Evolutionary conservation across 768 basidiomycete species (phyloP), one percentile per base, ranked within the genome.

Genomic region (Rhodotorula taiwanensis): DNA sequence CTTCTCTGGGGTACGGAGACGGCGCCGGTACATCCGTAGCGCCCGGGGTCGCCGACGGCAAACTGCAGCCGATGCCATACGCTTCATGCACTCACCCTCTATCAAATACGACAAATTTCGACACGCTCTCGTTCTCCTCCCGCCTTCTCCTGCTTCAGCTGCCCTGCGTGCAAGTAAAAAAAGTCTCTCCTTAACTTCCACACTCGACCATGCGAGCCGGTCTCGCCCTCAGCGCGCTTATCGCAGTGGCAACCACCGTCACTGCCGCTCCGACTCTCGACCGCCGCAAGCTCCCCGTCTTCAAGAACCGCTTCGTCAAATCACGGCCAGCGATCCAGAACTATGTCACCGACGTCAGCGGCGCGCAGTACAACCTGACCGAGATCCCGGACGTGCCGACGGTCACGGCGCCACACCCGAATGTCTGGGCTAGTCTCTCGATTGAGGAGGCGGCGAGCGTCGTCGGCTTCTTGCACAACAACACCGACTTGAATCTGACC

Each of bases 401-500:
- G 4, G 25, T 42, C 34, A 64, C 27, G 25, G 67, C 63, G 23
- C 62, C 62, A 13, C 58, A 55, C 55, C 33, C 21, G 25, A 71
- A 71, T 51, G 45, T 71, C 56, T 71, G 65, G 65, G 41, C 50
- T 0, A 23, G 50, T 2, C 55, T 70, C 28, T 50, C 61, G 2
- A 25, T 2, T 25, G 44, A 36, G 1, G 70, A 71, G 45, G 71
- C 70, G 0, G 71, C 65, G 1, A 28, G 27, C 11, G 66, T 72
- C 48, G 58, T 67, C 18, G 4, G 15, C 4, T 71, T 71, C 59
- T 60, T 70, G 5, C 63, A 70, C 52, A 49, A 64, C 27, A 60
- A 71, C 52, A 59, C 41, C 16, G 58, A 39, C 34, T 58, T 73
- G 44, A 73, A 73, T 55, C 25, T 73, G 3, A 73, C 72, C 3